Conservation (phyloP, 495 filamentous ascomycete species). For the Daldinia bambusicola region DNA sequence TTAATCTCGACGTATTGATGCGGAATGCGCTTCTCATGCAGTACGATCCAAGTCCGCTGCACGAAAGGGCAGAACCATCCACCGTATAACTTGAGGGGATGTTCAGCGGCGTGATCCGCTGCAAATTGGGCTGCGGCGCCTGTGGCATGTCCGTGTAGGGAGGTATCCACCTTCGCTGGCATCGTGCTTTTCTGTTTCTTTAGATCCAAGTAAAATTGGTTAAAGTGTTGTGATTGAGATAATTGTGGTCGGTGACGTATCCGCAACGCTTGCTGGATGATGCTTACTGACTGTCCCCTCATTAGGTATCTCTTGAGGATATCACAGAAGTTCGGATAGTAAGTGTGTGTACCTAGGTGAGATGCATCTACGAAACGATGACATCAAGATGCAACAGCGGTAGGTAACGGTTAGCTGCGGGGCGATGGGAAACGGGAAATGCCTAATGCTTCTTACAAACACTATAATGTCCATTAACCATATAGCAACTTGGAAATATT, state of each 20-base stretch:
- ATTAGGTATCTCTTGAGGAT: not conserved
- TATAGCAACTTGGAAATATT: not conserved
- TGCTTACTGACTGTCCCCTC: conserved; percentile 5
- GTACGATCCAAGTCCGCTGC: conserved; percentile 72
- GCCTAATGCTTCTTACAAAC: too few species aligned
- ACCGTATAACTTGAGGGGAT: conserved; percentile 60
- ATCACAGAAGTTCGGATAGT: not conserved
- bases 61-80: conserved; percentile 68
- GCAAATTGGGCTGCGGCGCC: conserved; percentile 53
- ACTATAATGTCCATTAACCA: not conserved
- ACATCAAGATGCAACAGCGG: conserved; percentile 1
- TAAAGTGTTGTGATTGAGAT: not conserved
- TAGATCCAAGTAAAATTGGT: not conserved
- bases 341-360: too few species aligned
- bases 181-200: conserved; percentile 7
- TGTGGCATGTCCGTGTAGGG: conserved; percentile 39
- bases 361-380: not conserved
- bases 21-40: conserved; percentile 75
- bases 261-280: conserved; percentile 6
- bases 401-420: not conserved
- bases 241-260: conserved; percentile 1
- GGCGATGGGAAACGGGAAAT: not conserved
- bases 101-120: conserved; percentile 46
- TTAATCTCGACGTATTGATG: conserved; percentile 80
- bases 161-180: conserved; percentile 50